These are phyloP conservation scores for Astragalus membranaceus DNA, from an alignment of 306 rosid species.

Conservation along the genomic window DNA sequence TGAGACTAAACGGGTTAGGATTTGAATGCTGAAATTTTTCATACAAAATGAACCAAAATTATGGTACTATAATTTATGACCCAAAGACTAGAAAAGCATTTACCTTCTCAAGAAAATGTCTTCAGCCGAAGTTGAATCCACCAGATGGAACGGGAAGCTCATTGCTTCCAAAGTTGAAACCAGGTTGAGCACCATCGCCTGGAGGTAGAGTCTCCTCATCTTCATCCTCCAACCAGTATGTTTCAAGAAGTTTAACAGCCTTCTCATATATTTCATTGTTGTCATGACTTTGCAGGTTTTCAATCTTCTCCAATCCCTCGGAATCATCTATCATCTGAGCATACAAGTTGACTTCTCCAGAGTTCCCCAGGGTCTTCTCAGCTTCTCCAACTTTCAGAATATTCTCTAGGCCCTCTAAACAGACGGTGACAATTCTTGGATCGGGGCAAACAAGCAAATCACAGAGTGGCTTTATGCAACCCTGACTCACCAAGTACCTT, in stretches of 20 bases:
- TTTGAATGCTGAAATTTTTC: background rate
- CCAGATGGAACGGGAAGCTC: conserved; percentile 66
- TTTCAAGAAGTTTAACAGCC: conserved; percentile 74
- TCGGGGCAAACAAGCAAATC: conserved; percentile 86
- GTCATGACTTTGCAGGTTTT: conserved; percentile 75
- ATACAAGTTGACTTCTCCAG: conserved; percentile 57
- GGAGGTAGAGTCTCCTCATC: conserved; percentile 57
- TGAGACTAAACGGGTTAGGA: background rate
- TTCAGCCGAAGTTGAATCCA: conserved; percentile 77
- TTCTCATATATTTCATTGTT: conserved; percentile 76
- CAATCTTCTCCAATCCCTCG: conserved; percentile 79
- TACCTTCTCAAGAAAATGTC: conserved; percentile 21
- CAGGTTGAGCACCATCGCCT: conserved; percentile 42
- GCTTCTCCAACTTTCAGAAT: conserved; percentile 76
- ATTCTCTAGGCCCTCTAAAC: conserved; percentile 76
- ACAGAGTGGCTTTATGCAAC: conserved; percentile 78
- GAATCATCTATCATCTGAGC: conserved; percentile 76
- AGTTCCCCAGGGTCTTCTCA: conserved; percentile 44
- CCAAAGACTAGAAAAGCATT: background rate
- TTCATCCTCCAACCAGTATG: conserved; percentile 71
- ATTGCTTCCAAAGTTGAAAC: conserved; percentile 52
- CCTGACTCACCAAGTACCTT: conserved; percentile 66
- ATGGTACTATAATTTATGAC: background rate
- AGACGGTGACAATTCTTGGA: conserved; percentile 62
- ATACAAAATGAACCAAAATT: background rate